Base-by-base conservation (phyloP, 768 basidiomycete genomes). In the Brasilioporus rufonigricans region DNA sequence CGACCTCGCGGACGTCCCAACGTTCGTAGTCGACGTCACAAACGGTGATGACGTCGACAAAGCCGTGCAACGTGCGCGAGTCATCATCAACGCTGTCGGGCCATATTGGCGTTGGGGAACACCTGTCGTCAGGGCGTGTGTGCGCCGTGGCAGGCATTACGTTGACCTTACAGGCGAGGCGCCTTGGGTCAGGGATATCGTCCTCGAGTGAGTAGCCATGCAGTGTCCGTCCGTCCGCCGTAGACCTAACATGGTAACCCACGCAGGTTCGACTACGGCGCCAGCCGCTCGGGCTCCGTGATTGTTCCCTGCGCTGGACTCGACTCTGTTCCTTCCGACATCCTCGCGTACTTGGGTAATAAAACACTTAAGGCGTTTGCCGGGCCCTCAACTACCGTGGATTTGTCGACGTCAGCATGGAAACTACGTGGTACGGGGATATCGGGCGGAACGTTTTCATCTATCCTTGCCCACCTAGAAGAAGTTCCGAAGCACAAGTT, bases 91-190 rank as follows among this genome's bases (percentile, higher is more conserved):
- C 63, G 74, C 85, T 29, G 81, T 89, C 31, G 91, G 91, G 1
- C 90, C 91, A 2, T 93, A 80, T 65, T 85, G 82, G 80, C 65
- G 66, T 7, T 89, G 79, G 72, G 88, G 91, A 3, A 83, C 83
- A n/a, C 78, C 82, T 10, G 85, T 93, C 13, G 88, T 92, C 19
- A 89, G 81, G 53, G 86, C 88, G 5, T 96, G 93, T 58, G 88
- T 86, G 5, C 74, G 73, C 33, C 74, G 87, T 54, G 86, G 89
- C 6, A 80, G 82, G 8, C 91, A 95, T 70, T 96, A 96, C 66
- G 84, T 93, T 26, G 95, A 98, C 70, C 74, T 94, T 32, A 83
- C 87, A 2, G 87, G 89, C 9, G 93, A 95, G 67, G 71, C 78
- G 0, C 72, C 75, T 3, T 93, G 86, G 83, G 78, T 88, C 44